Evolutionary conservation across 331 rosid genomes (phyloP).

Genomic region (Cydonia oblonga): DNA sequence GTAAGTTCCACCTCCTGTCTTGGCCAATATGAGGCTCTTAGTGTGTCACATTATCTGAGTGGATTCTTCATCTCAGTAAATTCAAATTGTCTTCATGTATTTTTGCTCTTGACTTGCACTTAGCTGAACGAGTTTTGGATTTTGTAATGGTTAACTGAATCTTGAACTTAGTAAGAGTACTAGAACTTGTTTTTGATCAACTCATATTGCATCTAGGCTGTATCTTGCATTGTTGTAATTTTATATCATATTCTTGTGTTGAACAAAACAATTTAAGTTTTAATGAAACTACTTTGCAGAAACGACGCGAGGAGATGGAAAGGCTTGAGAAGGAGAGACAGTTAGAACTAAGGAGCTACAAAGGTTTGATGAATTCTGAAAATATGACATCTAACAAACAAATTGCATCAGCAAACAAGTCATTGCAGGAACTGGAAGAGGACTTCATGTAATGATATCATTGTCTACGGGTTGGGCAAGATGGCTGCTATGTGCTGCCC

Average conservation of each 20-base stretch:
- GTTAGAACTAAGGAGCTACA: slow-evolving; percentile 81
- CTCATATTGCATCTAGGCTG: background rate
- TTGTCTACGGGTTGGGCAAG: background rate
- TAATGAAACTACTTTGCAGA: slow-evolving; percentile 32
- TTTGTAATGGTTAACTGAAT: background rate
- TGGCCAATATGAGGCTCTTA: too few relatives aligned
- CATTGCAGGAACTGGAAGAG: slow-evolving; percentile 92
- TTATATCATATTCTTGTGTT: background rate
- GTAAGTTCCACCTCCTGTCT: slow-evolving; percentile 24
- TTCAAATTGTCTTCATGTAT: too few relatives aligned
- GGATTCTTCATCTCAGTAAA: too few relatives aligned
- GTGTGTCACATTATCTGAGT: too few relatives aligned
- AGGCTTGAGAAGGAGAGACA: slow-evolving; percentile 87
- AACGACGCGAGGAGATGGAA: slow-evolving; percentile 83
- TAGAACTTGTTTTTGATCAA: background rate
- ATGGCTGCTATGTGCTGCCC: background rate
- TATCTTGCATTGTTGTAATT: background rate
- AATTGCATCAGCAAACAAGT: slow-evolving; percentile 65
- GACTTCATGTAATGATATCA: slow-evolving; percentile 71
- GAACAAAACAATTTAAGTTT: background rate
- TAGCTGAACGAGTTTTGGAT: too few relatives aligned
- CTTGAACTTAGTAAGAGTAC: background rate
- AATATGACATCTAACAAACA: slow-evolving; percentile 93
- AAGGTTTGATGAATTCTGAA: slow-evolving; percentile 82
- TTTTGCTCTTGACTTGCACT: too few relatives aligned